These are phyloP conservation scores for Tolypocladium ovalisporum DNA, from an alignment of 2,329 filamentous ascomycete species.

Conservation along the genomic window DNA sequence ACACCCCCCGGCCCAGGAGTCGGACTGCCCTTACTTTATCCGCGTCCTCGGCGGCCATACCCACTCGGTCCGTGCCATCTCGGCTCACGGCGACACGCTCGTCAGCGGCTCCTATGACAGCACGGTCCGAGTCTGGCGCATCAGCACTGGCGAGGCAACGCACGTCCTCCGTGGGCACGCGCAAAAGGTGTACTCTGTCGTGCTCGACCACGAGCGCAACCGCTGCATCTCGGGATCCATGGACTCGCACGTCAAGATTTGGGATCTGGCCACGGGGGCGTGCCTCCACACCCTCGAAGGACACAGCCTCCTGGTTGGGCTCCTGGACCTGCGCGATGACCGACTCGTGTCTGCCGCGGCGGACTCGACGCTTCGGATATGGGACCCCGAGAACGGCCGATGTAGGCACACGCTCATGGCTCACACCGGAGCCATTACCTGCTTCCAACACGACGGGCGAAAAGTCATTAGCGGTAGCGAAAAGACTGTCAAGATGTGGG, in stretches of 20 bases:
- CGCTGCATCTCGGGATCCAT: conserved; percentile 97
- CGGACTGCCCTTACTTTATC: conserved; percentile 90
- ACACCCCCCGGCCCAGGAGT: conserved; percentile 59
- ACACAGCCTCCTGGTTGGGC: conserved; percentile 81
- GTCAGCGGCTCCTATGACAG: conserved; percentile 96
- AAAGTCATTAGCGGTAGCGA: conserved; percentile 97
- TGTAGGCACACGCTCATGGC: conserved; percentile 86
- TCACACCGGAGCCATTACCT: conserved; percentile 95
- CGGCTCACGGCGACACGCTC: conserved; percentile 88
- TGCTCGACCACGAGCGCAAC: conserved; percentile 82
- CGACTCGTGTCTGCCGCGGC: conserved; percentile 90
- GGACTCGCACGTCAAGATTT: conserved; percentile 97
- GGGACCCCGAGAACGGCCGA: conserved; percentile 87
- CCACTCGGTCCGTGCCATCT: conserved; percentile 92
- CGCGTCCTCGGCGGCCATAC: conserved; percentile 76
- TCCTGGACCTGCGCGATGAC: conserved; percentile 81
- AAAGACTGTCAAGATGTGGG: conserved; percentile 97
- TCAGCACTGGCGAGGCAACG: conserved; percentile 82
- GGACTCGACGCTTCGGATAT: conserved; percentile 89
- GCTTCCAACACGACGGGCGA: conserved; percentile 93
- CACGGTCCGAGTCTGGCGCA: conserved; percentile 92
- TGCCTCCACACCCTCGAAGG: conserved; percentile 87
- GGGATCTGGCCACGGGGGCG: conserved; percentile 79
- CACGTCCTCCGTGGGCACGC: conserved; percentile 79
- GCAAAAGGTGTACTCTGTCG: conserved; percentile 94